A percentile compares a stretch with the other conserved stretches of the same genome.
These are phyloP conservation scores for Rhododendron ovatum DNA, from an alignment of 148 eudicot species.

Conservation along the genomic window DNA sequence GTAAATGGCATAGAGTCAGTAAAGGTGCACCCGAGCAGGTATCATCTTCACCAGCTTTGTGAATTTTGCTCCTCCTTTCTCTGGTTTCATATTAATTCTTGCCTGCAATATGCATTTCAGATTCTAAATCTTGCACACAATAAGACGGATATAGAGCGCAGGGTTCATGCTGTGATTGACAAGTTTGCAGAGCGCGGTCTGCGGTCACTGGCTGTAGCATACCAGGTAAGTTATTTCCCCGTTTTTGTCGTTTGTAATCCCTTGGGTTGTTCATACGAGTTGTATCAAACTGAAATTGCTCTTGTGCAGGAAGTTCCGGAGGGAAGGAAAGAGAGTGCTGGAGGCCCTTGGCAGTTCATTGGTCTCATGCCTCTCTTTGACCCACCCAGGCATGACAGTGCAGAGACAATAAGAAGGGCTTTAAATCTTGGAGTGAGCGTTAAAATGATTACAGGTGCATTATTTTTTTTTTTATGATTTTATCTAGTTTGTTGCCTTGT, in stretches of 20 bases:
- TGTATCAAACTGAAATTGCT: not conserved
- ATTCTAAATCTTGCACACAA: constrained; percentile 86
- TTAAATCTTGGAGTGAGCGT: constrained; percentile 93
- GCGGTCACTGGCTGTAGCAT: constrained; percentile 94
- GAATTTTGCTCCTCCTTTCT: not conserved
- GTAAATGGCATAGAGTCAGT: constrained; percentile 94
- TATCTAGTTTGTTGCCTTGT: not conserved
- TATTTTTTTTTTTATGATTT: not conserved
- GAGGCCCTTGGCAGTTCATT: constrained; percentile 95
- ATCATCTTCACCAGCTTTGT: constrained; percentile 8
- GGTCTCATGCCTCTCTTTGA: constrained; percentile 98
- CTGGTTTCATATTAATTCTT: constrained; percentile 6
- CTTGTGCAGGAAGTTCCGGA: constrained; percentile 87
- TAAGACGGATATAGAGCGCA: constrained; percentile 82
- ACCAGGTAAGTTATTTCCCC: constrained; percentile 52
- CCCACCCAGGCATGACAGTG: constrained; percentile 99
- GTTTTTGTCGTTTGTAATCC: not conserved
- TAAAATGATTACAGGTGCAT: constrained; percentile 94
- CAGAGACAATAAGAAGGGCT: constrained; percentile 95
- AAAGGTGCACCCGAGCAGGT: constrained; percentile 99
- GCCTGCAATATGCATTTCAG: constrained; percentile 29
- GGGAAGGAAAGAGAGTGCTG: constrained; percentile 87
- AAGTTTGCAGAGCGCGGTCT: constrained; percentile 97
- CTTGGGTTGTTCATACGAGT: not conserved
- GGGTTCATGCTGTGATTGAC: constrained; percentile 93